A percentile compares a stretch with the other conserved stretches of the same genome.
These are phyloP conservation scores for Kingdonia uniflora DNA, from an alignment of 164 flowering plant species.

Conservation along the genomic window DNA sequence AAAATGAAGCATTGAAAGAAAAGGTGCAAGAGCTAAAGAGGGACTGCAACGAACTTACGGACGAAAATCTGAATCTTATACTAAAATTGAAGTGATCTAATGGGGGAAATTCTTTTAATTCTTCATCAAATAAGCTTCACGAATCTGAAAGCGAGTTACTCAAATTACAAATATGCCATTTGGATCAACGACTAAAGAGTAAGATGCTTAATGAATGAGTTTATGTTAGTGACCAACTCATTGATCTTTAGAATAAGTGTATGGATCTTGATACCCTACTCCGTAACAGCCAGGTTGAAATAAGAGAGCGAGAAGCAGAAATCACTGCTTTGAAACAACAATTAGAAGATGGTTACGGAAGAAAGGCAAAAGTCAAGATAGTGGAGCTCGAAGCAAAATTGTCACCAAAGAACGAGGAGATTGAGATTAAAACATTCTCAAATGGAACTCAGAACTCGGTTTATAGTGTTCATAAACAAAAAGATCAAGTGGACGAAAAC, in stretches of 20 bases:
- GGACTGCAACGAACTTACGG: too few species aligned
- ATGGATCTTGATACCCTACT: conserved; percentile 29
- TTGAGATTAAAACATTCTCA: conserved; percentile 15
- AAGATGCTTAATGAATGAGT: too few species aligned
- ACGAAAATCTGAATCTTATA: too few species aligned
- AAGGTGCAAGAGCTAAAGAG: too few species aligned
- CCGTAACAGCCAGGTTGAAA: too few species aligned
- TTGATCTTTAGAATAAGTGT: conserved; percentile 23
- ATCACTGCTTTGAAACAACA: too few species aligned
- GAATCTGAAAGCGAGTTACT: conserved; percentile 23
- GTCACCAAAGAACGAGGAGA: conserved; percentile 50
- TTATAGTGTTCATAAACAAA: conserved; percentile 27
- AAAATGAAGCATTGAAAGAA: too few species aligned
- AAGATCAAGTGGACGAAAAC: too few species aligned
- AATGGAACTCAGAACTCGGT: conserved; percentile 28
- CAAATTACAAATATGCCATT: too few species aligned
- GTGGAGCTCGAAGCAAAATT: conserved; percentile 25
- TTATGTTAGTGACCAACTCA: too few species aligned
- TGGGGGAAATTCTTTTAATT: conserved; percentile 9
- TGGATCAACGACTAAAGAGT: too few species aligned
- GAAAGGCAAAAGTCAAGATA: conserved; percentile 20
- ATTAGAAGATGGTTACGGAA: conserved; percentile 13
- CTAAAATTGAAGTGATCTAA: conserved; percentile 35
- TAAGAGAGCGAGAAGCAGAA: too few species aligned
- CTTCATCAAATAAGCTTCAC: conserved; percentile 5